A percentile compares a stretch with the other conserved stretches of the same genome.
Evolutionary conservation across 345 rosid species (phyloP).

Genomic region (Salix udensis): DNA sequence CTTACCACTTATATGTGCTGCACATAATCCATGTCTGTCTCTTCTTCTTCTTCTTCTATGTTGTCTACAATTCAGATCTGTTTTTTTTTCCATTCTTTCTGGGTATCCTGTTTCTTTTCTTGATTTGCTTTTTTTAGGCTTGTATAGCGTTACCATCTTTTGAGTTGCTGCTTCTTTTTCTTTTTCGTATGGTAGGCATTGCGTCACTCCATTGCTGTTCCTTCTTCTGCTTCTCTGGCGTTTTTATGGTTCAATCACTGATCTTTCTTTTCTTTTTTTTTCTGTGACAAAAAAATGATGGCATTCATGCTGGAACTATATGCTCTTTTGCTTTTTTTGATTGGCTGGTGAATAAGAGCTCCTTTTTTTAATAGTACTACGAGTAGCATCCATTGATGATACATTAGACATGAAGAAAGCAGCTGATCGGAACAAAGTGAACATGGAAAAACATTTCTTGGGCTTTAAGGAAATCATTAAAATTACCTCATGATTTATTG

Average conservation of each 20-base stretch:
- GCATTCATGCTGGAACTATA: not conserved
- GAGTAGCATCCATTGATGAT: not conserved
- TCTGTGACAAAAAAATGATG: not conserved
- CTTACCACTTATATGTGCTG: not conserved
- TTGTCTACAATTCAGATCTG: not conserved
- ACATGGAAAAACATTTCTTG: conserved; percentile 31
- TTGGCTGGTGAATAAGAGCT: not conserved
- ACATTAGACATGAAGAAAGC: not conserved
- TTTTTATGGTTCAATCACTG: not conserved
- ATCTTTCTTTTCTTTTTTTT: too few species aligned
- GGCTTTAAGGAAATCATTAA: conserved; percentile 27
- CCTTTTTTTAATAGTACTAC: not conserved
- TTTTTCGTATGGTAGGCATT: not conserved
- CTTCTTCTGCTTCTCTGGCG: not conserved
- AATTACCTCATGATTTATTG: not conserved
- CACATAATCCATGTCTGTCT: not conserved
- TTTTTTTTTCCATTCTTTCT: not conserved
- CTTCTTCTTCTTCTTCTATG: not conserved
- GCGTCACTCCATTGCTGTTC: not conserved
- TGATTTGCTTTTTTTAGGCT: not conserved
- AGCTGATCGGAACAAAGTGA: conserved; percentile 3
- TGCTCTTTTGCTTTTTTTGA: too few species aligned
- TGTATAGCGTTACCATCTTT: not conserved
- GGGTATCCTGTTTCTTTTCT: not conserved
- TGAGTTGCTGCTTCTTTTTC: not conserved